Evolutionary conservation across 169 alveolate species (phyloP).

Genomic region (Plasmodium gonderi): DNA sequence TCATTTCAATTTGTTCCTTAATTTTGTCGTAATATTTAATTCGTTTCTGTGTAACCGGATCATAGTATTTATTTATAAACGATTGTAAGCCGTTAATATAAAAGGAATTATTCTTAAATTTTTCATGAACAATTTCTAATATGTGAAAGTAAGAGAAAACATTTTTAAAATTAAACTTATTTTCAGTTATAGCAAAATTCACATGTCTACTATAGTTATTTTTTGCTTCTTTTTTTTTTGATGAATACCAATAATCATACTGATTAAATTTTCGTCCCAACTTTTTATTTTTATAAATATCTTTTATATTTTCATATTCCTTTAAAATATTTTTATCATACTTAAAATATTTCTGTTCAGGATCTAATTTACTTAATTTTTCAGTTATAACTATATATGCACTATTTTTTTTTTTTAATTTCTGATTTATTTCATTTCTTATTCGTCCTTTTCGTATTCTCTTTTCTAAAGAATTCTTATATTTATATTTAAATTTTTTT

Average conservation of each 20-base stretch:
- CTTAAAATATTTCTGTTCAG: conserved; percentile 67
- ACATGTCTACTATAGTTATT: conserved; percentile 73
- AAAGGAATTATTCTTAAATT: conserved; percentile 57
- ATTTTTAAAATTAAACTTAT: conserved; percentile 64
- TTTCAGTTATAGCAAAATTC: conserved; percentile 62
- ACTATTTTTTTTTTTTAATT: conserved; percentile 73
- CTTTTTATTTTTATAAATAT: conserved; percentile 68
- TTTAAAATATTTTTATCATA: conserved; percentile 73
- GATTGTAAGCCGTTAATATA: conserved; percentile 69
- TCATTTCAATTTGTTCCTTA: conserved; percentile 31
- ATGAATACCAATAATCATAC: conserved; percentile 73
- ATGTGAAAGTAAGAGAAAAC: conserved; percentile 73
- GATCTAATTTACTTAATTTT: conserved; percentile 72
- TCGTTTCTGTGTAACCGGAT: conserved; percentile 61
- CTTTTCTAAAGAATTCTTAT: conserved; percentile 54
- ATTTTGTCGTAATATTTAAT: conserved; percentile 56
- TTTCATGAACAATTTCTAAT: conserved; percentile 70
- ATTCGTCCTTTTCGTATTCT: conserved; percentile 57
- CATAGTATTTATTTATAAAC: conserved; percentile 72
- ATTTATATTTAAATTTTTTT: conserved; percentile 56
- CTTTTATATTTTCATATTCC: conserved; percentile 68
- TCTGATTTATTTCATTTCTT: conserved; percentile 67
- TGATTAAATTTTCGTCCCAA: conserved; percentile 60
- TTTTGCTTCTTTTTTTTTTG: conserved; percentile 63
- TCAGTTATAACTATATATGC: conserved; percentile 73